These are phyloP conservation scores for Gautieria morchelliformis DNA, from an alignment of 768 basidiomycete genomes.

Conservation along the genomic window DNA sequence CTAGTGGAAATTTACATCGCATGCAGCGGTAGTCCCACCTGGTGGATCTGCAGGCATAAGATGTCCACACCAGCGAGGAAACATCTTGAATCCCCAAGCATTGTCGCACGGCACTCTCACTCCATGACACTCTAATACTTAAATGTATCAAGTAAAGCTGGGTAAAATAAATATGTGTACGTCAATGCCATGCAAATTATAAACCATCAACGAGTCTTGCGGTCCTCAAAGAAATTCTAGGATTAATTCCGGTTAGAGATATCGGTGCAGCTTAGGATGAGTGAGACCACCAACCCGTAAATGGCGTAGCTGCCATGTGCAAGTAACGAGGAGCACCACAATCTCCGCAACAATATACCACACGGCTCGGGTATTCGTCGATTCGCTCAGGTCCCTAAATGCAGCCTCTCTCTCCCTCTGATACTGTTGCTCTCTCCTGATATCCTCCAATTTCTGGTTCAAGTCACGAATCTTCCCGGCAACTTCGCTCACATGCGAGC, in stretches of 20 bases:
- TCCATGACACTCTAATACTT: neutral
- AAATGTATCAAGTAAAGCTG: neutral
- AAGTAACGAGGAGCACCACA: constrained; percentile 70
- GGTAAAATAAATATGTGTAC: neutral
- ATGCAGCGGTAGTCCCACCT: too few relatives aligned
- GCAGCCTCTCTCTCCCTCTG: constrained; percentile 92
- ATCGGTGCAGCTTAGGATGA: neutral
- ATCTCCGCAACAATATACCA: constrained; percentile 94
- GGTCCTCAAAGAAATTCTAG: constrained; percentile 8
- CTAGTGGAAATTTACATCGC: too few relatives aligned
- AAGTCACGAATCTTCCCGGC: constrained; percentile 82
- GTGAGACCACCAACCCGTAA: constrained; percentile 53
- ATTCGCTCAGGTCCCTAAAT: constrained; percentile 82
- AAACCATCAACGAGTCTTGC: neutral
- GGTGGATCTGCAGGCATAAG: too few relatives aligned
- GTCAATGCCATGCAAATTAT: neutral
- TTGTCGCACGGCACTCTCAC: too few relatives aligned
- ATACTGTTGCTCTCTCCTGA: constrained; percentile 93
- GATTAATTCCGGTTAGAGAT: neutral
- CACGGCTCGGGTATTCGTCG: constrained; percentile 84
- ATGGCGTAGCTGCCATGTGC: constrained; percentile 89
- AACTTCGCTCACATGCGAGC: constrained; percentile 74
- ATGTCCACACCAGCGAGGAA: too few relatives aligned
- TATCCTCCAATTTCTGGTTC: constrained; percentile 87
- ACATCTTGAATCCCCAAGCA: too few relatives aligned